phyloP scores from a whole-genome alignment of 1,284 basidiomycete genomes.

The Athelia sp. region DNA sequence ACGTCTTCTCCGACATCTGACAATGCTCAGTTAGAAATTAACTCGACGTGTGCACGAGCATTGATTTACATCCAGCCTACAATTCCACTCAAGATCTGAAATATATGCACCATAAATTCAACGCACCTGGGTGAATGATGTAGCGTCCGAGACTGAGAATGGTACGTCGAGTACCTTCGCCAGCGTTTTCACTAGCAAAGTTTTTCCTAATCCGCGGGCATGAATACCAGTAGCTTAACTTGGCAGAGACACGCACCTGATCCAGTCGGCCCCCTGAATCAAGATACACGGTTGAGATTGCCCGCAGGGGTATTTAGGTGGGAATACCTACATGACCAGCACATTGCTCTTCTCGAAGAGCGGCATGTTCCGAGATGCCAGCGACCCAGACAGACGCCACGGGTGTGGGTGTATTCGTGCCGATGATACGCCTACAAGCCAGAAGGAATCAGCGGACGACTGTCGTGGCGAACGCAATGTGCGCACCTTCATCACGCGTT shows the following conservation, averaged over 20 bases:
- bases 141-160: conserved; percentile 86
- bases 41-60: conserved; percentile 1
- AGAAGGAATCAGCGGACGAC: not conserved
- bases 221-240: conserved; percentile 3
- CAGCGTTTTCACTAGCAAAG: conserved; percentile 78
- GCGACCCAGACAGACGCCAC: conserved; percentile 19
- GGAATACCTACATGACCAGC: conserved; percentile 65
- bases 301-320: conserved; percentile 1
- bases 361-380: conserved; percentile 33
- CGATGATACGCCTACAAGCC: conserved; percentile 34
- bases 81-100: conserved; percentile 6
- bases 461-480: not conserved
- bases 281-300: not conserved
- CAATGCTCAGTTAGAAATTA: conserved; percentile 9
- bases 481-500: conserved; percentile 15
- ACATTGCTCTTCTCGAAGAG: conserved; percentile 93
- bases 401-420: conserved; percentile 56
- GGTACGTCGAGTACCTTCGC: conserved; percentile 87
- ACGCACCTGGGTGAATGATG: conserved; percentile 72
- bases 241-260: conserved; percentile 48
- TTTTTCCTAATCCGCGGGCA: conserved; percentile 60
- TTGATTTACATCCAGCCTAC: conserved; percentile 72
- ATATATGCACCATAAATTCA: conserved; percentile 4
- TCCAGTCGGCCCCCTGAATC: conserved; percentile 74
- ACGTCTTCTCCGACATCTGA: conserved; percentile 93